Evolutionary conservation across 805 yeast genomes (phyloP).

Genomic region (Teunomyces atbi): DNA sequence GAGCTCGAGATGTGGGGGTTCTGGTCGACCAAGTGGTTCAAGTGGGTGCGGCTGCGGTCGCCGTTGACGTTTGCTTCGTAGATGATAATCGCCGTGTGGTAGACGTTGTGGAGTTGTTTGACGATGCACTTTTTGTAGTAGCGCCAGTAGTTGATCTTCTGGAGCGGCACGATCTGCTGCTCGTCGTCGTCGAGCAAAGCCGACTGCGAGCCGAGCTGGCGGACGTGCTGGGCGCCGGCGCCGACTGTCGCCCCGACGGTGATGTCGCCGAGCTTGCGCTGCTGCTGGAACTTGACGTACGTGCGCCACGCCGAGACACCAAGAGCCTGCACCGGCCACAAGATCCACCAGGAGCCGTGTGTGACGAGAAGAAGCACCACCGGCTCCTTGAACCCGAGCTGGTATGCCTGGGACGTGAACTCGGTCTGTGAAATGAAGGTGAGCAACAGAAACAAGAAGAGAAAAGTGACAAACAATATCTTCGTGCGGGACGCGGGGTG

Average conservation of each 20-base stretch:
- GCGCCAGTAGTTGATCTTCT: constrained; percentile 14
- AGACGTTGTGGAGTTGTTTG: constrained; percentile 43
- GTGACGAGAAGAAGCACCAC: constrained; percentile 63
- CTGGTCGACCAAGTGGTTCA: constrained; percentile 33
- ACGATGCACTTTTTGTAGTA: constrained; percentile 38
- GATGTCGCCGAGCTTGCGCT: constrained; percentile 8
- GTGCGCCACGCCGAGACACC: constrained; percentile 49
- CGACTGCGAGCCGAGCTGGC: not conserved
- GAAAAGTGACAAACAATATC: constrained; percentile 29
- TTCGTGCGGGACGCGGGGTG: constrained; percentile 34
- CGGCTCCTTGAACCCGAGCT: constrained; percentile 63
- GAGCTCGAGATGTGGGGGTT: constrained; percentile 36
- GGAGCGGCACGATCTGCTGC: constrained; percentile 10
- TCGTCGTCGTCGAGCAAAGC: constrained; percentile 4
- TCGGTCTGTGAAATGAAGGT: constrained; percentile 82
- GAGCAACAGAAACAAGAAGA: constrained; percentile 37
- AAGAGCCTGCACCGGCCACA: constrained; percentile 68
- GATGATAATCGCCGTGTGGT: constrained; percentile 43
- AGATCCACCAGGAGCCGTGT: constrained; percentile 73
- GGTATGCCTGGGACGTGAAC: constrained; percentile 66
- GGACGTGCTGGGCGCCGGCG: not conserved
- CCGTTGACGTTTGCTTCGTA: constrained; percentile 39
- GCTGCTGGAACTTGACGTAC: constrained; percentile 20
- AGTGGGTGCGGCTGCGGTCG: constrained; percentile 31
- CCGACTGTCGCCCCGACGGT: constrained; percentile 16